These are phyloP conservation scores for Keqinozyma sinolaborantium DNA, from an alignment of 1,139 yeast genomes.

Conservation along the genomic window DNA sequence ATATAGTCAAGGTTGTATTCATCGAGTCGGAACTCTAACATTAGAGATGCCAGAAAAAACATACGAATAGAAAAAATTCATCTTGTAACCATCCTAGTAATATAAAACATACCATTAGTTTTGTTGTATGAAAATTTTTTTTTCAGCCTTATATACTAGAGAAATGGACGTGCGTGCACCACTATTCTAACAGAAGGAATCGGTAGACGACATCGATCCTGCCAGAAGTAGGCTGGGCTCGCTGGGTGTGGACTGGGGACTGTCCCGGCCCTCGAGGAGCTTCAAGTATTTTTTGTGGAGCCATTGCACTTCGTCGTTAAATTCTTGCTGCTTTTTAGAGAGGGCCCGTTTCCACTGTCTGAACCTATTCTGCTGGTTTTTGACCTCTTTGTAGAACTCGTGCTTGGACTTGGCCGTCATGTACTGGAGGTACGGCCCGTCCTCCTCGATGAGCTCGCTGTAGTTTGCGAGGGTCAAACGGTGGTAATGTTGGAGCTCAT, in stretches of 20 bases:
- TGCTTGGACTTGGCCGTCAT: conserved; percentile 33
- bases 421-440: conserved; percentile 35
- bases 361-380: conserved; percentile 61
- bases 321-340: conserved; percentile 49
- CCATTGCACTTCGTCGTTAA: conserved; percentile 54
- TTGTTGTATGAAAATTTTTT: neutral
- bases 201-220: too few relatives aligned
- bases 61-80: conserved; percentile 34
- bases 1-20: conserved; percentile 58
- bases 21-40: conserved; percentile 62
- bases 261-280: conserved; percentile 35
- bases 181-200: too few relatives aligned
- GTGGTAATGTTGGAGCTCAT: conserved; percentile 24
- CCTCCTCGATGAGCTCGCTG: conserved; percentile 37
- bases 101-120: neutral
- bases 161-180: too few relatives aligned
- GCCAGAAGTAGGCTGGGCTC: too few relatives aligned
- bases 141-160: too few relatives aligned
- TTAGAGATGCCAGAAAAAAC: conserved; percentile 76
- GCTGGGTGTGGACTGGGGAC: too few relatives aligned
- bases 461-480: conserved; percentile 30
- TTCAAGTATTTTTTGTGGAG: conserved; percentile 31
- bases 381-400: conserved; percentile 20
- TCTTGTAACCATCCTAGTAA: conserved; percentile 19
- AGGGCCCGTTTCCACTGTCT: conserved; percentile 64